Evolutionary conservation across 2,329 filamentous ascomycete species (phyloP), one percentile per base, ranked within the genome.

Genomic region (Knoxdaviesia proteae): DNA sequence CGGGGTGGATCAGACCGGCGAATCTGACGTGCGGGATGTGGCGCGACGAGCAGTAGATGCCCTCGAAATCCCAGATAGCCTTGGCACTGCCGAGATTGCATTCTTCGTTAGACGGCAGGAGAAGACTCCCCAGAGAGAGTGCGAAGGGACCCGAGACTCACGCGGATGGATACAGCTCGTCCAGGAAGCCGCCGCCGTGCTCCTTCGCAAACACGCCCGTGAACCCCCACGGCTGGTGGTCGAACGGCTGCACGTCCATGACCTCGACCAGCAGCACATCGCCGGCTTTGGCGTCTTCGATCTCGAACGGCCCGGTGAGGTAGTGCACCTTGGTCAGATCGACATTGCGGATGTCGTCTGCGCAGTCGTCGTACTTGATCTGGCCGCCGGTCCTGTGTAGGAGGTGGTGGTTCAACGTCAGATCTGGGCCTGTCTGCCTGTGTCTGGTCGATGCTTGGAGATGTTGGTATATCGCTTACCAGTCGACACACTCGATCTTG

Each of bases 401-500:
- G 3, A 2, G 34, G 9, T 9, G 34, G 10, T 37, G 20, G 39
- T 6, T 38, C 30, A 32, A 4, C 6, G 36, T 42, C n/a, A 43
- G 38, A 8, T 30, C 34, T 9, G n/a, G 35, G 31, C 10, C 32
- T 20, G 6, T 6, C 29, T 20, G 45, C 39, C 1, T 43, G 37
- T 39, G 45, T 41, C 6, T 42, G 41, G 6, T 9, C 3, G n/a
- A 42, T 50, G 46, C 51, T 20, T 20, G 20, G 20, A 20, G 20
- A 20, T 20, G 20, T 20, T 20, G 20, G 3, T 3, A 20, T 20
- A 2, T 20, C 20, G 3, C 20, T 20, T 20, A 58, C 76, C 84
- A 92, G 61, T 92, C 84, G 6, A 90, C 65, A 53, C 87, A 94
- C 65, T 94, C 84, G 49, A 94, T 93, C 60, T 92, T 93, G 49